Evolutionary conservation across 1,284 basidiomycete species (phyloP).

Genomic region (Leccinum ambiguum): DNA sequence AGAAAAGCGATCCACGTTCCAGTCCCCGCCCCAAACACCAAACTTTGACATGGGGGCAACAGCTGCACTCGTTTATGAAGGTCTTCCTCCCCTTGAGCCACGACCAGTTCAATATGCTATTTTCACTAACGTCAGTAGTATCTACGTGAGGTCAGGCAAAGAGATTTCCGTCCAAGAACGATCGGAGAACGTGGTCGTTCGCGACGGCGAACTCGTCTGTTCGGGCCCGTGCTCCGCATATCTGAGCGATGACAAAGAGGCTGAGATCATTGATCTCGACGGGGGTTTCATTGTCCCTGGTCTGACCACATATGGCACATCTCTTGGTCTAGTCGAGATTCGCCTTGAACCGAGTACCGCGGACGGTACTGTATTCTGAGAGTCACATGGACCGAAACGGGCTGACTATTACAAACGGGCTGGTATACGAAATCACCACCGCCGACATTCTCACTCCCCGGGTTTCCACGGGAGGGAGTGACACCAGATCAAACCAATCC

Average conservation of each 20-base stretch:
- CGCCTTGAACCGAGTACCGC: slow-evolving; percentile 63
- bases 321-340: slow-evolving; percentile 67
- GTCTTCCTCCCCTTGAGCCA: slow-evolving; percentile 58
- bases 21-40: slow-evolving; percentile 43
- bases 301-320: slow-evolving; percentile 60
- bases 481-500: no score
- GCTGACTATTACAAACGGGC: no score
- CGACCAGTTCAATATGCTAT: slow-evolving; percentile 23
- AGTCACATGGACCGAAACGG: no score
- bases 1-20: slow-evolving; percentile 35
- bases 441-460: no score
- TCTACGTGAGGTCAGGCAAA: slow-evolving; percentile 14
- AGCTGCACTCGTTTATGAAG: slow-evolving; percentile 54
- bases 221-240: slow-evolving; percentile 29
- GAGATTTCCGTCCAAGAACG: slow-evolving; percentile 20
- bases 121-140: slow-evolving; percentile 22
- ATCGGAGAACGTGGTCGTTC: slow-evolving; percentile 41
- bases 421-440: no score
- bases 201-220: slow-evolving; percentile 45
- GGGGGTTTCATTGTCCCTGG: slow-evolving; percentile 55
- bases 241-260: slow-evolving; percentile 17
- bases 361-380: slow-evolving; percentile 51
- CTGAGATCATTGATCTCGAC: slow-evolving; percentile 39
- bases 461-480: no score
- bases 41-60: slow-evolving; percentile 60